Conservation (phyloP, 164 flowering plant species). For the Sextonia rubra region DNA sequence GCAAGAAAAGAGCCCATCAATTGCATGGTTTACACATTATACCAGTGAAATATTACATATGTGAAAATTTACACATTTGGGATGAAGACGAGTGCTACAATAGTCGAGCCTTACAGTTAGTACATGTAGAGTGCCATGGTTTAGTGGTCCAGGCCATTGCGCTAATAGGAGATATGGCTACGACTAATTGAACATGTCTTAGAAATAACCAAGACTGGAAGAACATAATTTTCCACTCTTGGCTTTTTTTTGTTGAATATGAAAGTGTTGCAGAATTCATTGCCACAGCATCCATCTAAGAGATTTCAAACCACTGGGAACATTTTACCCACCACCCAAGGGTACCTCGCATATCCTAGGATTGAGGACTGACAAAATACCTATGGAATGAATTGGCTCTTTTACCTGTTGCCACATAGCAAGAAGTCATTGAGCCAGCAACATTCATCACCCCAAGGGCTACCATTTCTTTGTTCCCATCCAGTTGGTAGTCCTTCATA, state of each 20-base stretch:
- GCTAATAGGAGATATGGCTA: too few species aligned
- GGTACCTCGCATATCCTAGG: background rate
- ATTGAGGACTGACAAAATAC: background rate
- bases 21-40: too few species aligned
- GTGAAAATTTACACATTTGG: too few species aligned
- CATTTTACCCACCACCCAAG: background rate
- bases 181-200: background rate
- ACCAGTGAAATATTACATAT: too few species aligned
- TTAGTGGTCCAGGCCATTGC: too few species aligned
- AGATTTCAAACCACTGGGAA: background rate
- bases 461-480: constrained; percentile 97
- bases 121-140: too few species aligned
- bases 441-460: constrained; percentile 89
- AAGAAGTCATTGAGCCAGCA: constrained; percentile 86
- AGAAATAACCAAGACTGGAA: background rate
- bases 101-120: too few species aligned
- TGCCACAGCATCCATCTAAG: background rate
- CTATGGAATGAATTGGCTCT: background rate
- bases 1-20: constrained; percentile 15
- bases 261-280: background rate
- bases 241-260: background rate
- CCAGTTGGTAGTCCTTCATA: constrained; percentile 77
- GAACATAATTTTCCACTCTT: background rate
- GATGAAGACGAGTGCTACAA: too few species aligned
- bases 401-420: constrained; percentile 86